These are phyloP conservation scores for Magnusiomyces magnusii DNA, from an alignment of 1,139 yeast species.

Conservation along the genomic window DNA sequence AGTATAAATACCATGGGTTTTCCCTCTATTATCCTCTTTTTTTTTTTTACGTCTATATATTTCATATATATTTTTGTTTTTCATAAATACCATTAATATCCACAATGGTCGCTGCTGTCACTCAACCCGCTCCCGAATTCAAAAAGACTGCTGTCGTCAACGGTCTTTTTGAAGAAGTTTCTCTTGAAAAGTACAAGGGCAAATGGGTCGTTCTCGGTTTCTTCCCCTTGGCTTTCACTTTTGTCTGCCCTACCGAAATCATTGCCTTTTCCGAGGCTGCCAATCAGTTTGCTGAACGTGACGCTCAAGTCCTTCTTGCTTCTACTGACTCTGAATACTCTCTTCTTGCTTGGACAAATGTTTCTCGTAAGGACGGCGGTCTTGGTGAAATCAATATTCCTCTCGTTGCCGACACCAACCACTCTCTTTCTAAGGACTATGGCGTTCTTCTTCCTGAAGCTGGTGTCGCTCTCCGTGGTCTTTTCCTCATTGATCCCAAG, in stretches of 20 bases:
- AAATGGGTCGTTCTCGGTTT: constrained; percentile 96
- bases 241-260: constrained; percentile 98
- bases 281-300: constrained; percentile 80
- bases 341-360: constrained; percentile 95
- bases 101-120: constrained; percentile 79
- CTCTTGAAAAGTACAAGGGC: constrained; percentile 93
- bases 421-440: constrained; percentile 86
- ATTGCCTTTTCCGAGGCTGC: constrained; percentile 96
- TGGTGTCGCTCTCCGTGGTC: constrained; percentile 96
- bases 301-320: constrained; percentile 85
- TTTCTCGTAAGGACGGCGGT: constrained; percentile 96
- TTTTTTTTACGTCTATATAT: background rate
- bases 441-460: constrained; percentile 95
- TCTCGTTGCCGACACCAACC: constrained; percentile 94
- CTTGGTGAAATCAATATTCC: constrained; percentile 93
- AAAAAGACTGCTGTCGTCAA: constrained; percentile 94
- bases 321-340: constrained; percentile 98
- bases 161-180: constrained; percentile 90
- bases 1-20: constrained; percentile 1
- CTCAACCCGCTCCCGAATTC: constrained; percentile 94
- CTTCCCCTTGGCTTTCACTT: constrained; percentile 98
- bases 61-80: background rate
- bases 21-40: background rate
- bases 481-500: constrained; percentile 94
- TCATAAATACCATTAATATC: background rate